Base-by-base conservation (phyloP, 306 rosid genomes). In the Quercus robur region DNA sequence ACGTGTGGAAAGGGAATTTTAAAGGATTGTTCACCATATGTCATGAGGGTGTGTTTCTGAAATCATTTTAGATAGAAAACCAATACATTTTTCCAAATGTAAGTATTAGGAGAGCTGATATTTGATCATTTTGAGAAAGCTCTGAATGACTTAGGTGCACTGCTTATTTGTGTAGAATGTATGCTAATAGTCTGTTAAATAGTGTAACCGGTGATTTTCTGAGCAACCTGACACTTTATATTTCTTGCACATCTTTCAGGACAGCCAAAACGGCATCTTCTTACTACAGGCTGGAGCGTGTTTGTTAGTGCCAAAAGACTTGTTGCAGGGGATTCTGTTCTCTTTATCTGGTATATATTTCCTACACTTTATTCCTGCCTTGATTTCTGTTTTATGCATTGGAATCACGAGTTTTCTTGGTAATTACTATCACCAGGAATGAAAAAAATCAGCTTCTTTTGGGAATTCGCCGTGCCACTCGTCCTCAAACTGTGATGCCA, bases 261-360 rank as follows among this genome's bases (percentile, higher is more conserved):
- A 77, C 97, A 93, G 84, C 97, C 97, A 5, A 93, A 93, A 81
- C 89, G 97, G 4, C 97, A 93, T 88, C 97, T 93, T 82, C 97
- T 93, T 85, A 93, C 97, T 5, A 93, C 97, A 17, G 97, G 97
- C 31, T 92, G 97, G 97, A 92, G 97, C 77, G 94, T 93, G 81
- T 93, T 91, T 84, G 97, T 93, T 78, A 93, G 94, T 87, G 97
- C 97, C 81, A 93, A 93, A 85, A 91, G 97, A 86, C 91, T 93
- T 63, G 93, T 93, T 28, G 94, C 94, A 18, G 97, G 97, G 73
- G 97, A 93, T 86, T 93, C 97, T 78, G 97, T 93, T 80, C 97
- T 93, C 83, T 93, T 93, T 84, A 91, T 91, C 74, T 93, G 97
- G 97, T 93, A 83, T 46, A 57, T 74, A 6, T 85, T 73, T 59